Evolutionary conservation across 2,329 filamentous ascomycete genomes (phyloP).

Genomic region (Venturiaceae sp.): DNA sequence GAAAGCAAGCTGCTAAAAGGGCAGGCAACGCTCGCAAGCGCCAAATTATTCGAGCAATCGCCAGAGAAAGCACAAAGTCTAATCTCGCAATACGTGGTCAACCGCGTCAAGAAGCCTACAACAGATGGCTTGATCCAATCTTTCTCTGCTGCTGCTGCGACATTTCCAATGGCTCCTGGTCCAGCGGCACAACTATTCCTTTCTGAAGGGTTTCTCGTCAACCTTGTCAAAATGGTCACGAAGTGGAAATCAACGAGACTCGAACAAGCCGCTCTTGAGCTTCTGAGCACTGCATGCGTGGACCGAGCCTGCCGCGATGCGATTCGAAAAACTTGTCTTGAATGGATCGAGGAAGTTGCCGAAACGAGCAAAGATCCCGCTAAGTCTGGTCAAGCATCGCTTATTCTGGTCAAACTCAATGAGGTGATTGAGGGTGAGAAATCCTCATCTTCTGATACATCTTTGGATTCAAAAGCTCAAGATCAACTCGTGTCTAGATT

Average conservation of each 20-base stretch:
- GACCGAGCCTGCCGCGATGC: slow-evolving; percentile 73
- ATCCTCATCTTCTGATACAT: not conserved
- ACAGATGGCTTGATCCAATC: slow-evolving; percentile 85
- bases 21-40: slow-evolving; percentile 72
- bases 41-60: slow-evolving; percentile 73
- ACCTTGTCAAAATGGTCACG: slow-evolving; percentile 66
- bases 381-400: slow-evolving; percentile 40
- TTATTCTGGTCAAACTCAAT: slow-evolving; percentile 47
- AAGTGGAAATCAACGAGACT: slow-evolving; percentile 78
- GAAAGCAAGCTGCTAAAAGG: slow-evolving; percentile 63
- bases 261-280: slow-evolving; percentile 75
- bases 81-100: slow-evolving; percentile 65
- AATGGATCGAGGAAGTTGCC: slow-evolving; percentile 81
- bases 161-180: slow-evolving; percentile 77
- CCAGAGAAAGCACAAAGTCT: slow-evolving; percentile 60
- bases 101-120: slow-evolving; percentile 60
- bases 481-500: slow-evolving; percentile 43
- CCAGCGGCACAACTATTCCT: slow-evolving; percentile 73
- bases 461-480: slow-evolving; percentile 9
- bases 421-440: slow-evolving; percentile 19
- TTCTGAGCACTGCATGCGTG: slow-evolving; percentile 87
- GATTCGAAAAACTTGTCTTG: slow-evolving; percentile 72
- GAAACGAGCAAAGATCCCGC: slow-evolving; percentile 41
- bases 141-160: slow-evolving; percentile 81
- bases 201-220: slow-evolving; percentile 74